Evolutionary conservation across 345 rosid species (phyloP), one percentile per base, ranked within the genome.

Genomic region (Viola odorata): DNA sequence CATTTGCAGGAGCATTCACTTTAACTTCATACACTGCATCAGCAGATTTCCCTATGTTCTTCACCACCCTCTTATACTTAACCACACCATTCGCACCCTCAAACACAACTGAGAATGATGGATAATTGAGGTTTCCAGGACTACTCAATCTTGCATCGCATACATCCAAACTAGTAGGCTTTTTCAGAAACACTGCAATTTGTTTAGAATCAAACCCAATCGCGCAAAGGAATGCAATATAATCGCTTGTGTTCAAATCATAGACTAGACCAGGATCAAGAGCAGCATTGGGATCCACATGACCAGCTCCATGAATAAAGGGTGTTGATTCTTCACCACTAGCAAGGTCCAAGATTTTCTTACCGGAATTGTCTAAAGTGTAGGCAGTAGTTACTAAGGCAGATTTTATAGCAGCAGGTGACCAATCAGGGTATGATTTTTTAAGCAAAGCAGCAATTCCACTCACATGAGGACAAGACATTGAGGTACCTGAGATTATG

Each of bases 251-350:
- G n/a, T 83, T 78, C 8, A 86, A 73, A 61, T 92, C 95, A 41
- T 94, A 90, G 8, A 94, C 77, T 54, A 94, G 81, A 47, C 97
- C 96, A 0, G 96, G 96, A 55, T 83, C 74, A 41, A 87, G 75
- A 16, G 99, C 96, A 56, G 71, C 65, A 55, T 88, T 90, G 0
- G 95, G 99, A 78, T 84, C 89, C 2, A 88, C 96, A 64, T 90
- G 96, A 3, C 97, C 99, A 0, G 95, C 87, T 13, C 99, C 99
- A 0, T 65, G 83, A 62, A 83, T 39, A 44, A 83, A 90, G 4
- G 99, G 84, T 37, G 84, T 83, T 39, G 96, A 74, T 50, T 81
- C 74, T 13, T 81, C 54, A 0, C 87, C 96, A 0, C 69, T 84
- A 11, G 95, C 90, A 58, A 88, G 95, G 82, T 94, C 97, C 55